Evolutionary conservation across 176 grass and related monocot genomes (phyloP).

Genomic region (Oryza nivara): DNA sequence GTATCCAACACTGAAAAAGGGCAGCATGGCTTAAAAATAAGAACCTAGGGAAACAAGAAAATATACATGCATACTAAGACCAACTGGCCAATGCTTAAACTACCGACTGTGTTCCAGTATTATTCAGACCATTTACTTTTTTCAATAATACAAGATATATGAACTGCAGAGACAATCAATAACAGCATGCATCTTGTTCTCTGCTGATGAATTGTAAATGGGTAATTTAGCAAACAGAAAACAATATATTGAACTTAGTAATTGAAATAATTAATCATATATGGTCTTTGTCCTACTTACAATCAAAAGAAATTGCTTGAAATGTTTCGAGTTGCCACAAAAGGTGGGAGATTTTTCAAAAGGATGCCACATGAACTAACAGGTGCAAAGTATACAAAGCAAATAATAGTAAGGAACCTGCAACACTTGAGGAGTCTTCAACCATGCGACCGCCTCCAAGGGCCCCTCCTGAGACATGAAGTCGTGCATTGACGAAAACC

Average conservation of each 20-base stretch:
- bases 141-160: conserved; percentile 4
- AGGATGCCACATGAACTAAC: not conserved
- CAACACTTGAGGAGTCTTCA: conserved; percentile 92
- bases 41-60: conserved; percentile 18
- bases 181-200: not conserved
- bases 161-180: conserved; percentile 12
- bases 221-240: not conserved
- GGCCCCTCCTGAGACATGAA: conserved; percentile 99
- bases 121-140: conserved; percentile 16
- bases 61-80: not conserved
- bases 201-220: conserved; percentile 20
- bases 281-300: conserved; percentile 20
- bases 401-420: conserved; percentile 55
- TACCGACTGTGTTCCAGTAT: not conserved
- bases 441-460: conserved; percentile 99
- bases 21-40: conserved; percentile 26
- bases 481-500: conserved; percentile 99
- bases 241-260: conserved; percentile 10
- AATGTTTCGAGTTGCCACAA: not conserved
- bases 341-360: not conserved
- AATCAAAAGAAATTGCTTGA: conserved; percentile 12
- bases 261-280: conserved; percentile 14
- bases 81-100: not conserved
- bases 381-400: not conserved
- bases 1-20: conserved; percentile 84